Evolutionary conservation across 495 filamentous ascomycete species (phyloP).

Genomic region (Hypomontagnella monticulosa): DNA sequence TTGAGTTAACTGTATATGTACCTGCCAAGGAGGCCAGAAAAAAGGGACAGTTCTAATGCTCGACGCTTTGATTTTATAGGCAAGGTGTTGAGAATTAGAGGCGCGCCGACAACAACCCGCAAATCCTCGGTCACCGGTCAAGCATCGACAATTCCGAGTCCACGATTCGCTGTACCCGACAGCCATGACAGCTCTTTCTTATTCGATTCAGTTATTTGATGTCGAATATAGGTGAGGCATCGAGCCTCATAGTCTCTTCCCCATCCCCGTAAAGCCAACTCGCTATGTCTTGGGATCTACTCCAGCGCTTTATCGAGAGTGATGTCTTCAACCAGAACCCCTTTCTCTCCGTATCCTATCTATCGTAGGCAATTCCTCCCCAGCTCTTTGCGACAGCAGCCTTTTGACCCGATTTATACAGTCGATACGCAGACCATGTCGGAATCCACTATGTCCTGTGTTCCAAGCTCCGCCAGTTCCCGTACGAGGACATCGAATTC

Average conservation of each 20-base stretch:
- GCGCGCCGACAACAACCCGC: conserved; percentile 36
- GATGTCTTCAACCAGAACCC: conserved; percentile 85
- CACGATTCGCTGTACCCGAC: conserved; percentile 22
- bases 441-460: conserved; percentile 83
- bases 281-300: conserved; percentile 67
- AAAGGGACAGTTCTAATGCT: conserved; percentile 18
- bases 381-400: background rate
- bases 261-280: conserved; percentile 25
- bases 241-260: conserved; percentile 39
- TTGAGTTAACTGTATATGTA: conserved; percentile 26
- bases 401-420: conserved; percentile 48
- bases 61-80: conserved; percentile 11
- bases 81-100: conserved; percentile 9
- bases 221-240: conserved; percentile 45
- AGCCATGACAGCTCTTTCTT: conserved; percentile 37
- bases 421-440: conserved; percentile 82
- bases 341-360: conserved; percentile 80
- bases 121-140: conserved; percentile 29
- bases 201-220: conserved; percentile 38
- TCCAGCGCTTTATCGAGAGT: conserved; percentile 80
- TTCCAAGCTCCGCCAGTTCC: conserved; percentile 81
- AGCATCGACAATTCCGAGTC: conserved; percentile 18
- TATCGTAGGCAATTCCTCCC: conserved; percentile 66
- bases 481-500: conserved; percentile 85
- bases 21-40: conserved; percentile 38